Conservation (phyloP, 768 basidiomycete species). For the Hygrocybe punicea region DNA sequence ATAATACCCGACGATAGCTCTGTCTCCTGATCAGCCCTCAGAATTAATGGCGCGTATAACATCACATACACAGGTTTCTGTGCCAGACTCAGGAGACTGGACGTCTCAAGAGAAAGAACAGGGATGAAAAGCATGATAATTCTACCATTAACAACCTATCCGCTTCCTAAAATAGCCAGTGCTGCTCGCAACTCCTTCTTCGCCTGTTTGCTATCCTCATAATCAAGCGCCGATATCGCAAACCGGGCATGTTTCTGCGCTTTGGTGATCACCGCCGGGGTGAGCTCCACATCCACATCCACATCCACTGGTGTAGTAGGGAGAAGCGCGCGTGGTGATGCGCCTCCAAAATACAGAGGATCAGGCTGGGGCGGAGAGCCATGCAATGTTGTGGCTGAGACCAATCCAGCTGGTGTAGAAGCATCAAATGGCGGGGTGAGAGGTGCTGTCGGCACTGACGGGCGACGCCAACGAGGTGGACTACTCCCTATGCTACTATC, state of each 20-base stretch:
- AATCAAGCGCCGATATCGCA: conserved; percentile 93
- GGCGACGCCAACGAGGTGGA: no score
- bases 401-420: conserved; percentile 14
- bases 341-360: conserved; percentile 7
- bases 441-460: not conserved
- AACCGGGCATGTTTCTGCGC: conserved; percentile 90
- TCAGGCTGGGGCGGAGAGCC: conserved; percentile 8
- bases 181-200: conserved; percentile 78
- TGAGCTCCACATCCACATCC: conserved; percentile 45
- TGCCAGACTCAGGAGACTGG: no score
- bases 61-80: no score
- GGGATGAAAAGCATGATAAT: not conserved
- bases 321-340: conserved; percentile 13
- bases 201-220: conserved; percentile 88
- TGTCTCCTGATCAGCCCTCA: no score
- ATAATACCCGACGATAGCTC: no score
- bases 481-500: no score
- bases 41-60: no score
- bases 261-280: conserved; percentile 62
- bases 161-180: conserved; percentile 60
- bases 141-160: not conserved
- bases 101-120: no score
- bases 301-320: conserved; percentile 28
- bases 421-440: not conserved
- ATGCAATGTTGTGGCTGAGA: conserved; percentile 10